Percentiles rank a stretch among this genome's conserved stretches.
These are phyloP conservation scores for Colletotrichum australisinense DNA, from an alignment of 2,329 filamentous ascomycete genomes.

Conservation along the genomic window DNA sequence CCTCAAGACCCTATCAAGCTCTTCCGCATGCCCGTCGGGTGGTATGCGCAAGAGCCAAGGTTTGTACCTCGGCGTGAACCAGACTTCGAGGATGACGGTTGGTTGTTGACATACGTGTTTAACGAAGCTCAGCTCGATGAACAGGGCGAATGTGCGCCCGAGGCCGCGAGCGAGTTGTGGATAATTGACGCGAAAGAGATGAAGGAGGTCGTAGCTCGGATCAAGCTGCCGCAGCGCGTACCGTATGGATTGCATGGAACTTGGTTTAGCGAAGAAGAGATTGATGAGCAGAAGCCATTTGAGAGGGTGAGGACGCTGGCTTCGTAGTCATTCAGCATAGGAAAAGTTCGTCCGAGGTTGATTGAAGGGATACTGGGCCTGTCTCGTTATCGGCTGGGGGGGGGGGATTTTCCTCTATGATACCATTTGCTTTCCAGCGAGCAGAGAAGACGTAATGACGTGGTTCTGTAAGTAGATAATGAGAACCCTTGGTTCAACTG, in stretches of 20 bases:
- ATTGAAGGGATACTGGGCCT: not conserved
- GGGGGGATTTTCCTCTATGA: not conserved
- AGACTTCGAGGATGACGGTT: conserved; percentile 72
- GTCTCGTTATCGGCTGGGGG: not conserved
- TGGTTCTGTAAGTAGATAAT: not conserved
- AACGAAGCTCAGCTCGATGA: conserved; percentile 73
- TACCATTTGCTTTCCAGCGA: conserved; percentile 10
- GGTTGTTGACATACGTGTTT: conserved; percentile 76
- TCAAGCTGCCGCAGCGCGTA: conserved; percentile 73
- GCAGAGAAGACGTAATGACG: not conserved
- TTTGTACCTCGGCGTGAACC: conserved; percentile 65
- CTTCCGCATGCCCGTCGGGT: conserved; percentile 69
- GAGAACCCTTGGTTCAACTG: not conserved
- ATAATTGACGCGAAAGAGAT: conserved; percentile 73
- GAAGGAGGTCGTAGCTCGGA: conserved; percentile 67
- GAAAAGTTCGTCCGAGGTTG: not conserved
- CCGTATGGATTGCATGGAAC: conserved; percentile 76
- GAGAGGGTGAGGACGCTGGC: conserved; percentile 1
- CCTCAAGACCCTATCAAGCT: conserved; percentile 67
- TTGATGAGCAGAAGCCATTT: conserved; percentile 57
- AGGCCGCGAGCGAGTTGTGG: conserved; percentile 72
- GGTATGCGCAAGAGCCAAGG: conserved; percentile 75
- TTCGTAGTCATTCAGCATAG: not conserved
- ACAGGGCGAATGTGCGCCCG: conserved; percentile 54
- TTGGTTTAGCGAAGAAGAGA: conserved; percentile 68